Base-by-base conservation (phyloP, 2,329 filamentous ascomycete species). In the Monilinia vaccinii-corymbosi region DNA sequence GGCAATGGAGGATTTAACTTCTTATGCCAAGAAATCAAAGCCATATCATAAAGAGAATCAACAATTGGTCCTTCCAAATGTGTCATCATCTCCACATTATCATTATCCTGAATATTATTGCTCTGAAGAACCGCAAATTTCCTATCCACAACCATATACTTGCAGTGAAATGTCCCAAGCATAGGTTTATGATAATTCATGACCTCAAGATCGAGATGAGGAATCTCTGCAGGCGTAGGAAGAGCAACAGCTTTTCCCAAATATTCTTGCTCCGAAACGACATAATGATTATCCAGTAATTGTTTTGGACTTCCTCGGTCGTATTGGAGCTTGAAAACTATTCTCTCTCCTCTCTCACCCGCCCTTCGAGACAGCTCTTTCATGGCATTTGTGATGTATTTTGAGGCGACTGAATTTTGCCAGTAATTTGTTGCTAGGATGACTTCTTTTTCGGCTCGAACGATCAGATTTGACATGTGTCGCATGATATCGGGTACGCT, bases 61-160 rank as follows among this genome's bases (percentile, higher is more conserved):
- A 92, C 88, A 60, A 92, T 88, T 0, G 87, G 82, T 0, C 89
- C 89, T 73, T 92, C 87, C 0, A 91, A 70, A 59, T 89, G 87
- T 3, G 82, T 78, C 81, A 90, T 85, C 88, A 93, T 91, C 72
- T 93, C 89, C 59, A 91, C 62, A 65, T 93, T 93, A 66, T 89
- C 86, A 57, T 91, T 92, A 64, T 90, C 84, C 71, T 84, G 79
- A 53, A 92, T 87, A 67, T 92, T 93, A 71, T 91, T 91, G 74
- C 87, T 91, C 73, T 88, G 86, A 1, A 92, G 71, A 1, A 89
- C 75, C 0, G 81, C 88, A n/a, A 87, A 77, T 63, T 81, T 82
- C 8, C 88, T 79, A 71, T 93, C 89, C 1, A 92, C 82, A 1
- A 92, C 76, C 78, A 89, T 88, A 69, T 87, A 91, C 69, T 93